Percentiles rank a stretch among this genome's conserved stretches.
Evolutionary conservation across 371 early-diverging fungal genomes (phyloP).

Genomic region (Haplosporangium sp.): DNA sequence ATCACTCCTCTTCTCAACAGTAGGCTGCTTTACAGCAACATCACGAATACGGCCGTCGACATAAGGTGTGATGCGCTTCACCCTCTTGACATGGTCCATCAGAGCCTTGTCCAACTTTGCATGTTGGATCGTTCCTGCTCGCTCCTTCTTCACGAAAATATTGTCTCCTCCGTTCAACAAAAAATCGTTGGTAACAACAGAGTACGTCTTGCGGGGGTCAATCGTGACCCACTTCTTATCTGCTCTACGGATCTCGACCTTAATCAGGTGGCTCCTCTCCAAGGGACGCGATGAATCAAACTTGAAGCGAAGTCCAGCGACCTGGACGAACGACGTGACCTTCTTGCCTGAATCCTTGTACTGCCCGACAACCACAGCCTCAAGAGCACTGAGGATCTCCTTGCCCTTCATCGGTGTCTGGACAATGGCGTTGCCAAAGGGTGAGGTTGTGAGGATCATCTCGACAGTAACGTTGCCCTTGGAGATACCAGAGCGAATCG

Average conservation of each 20-base stretch:
- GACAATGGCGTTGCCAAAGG: slow-evolving; percentile 66
- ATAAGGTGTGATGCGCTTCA: slow-evolving; percentile 25
- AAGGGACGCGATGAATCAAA: slow-evolving; percentile 3
- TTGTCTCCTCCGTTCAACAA: slow-evolving; percentile 66
- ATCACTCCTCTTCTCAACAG: neutral
- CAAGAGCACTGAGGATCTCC: slow-evolving; percentile 52
- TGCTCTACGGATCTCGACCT: slow-evolving; percentile 13
- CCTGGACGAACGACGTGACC: slow-evolving; percentile 53
- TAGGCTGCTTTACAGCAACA: neutral
- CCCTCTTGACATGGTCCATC: slow-evolving; percentile 32
- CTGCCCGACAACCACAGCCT: slow-evolving; percentile 39
- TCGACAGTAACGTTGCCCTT: slow-evolving; percentile 61
- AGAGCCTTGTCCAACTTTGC: slow-evolving; percentile 47
- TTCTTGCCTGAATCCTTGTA: slow-evolving; percentile 15
- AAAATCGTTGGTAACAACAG: slow-evolving; percentile 61
- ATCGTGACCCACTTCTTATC: slow-evolving; percentile 15
- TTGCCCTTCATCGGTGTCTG: slow-evolving; percentile 57
- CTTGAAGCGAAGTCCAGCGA: slow-evolving; percentile 20
- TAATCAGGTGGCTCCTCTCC: slow-evolving; percentile 1
- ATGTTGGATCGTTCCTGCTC: slow-evolving; percentile 1
- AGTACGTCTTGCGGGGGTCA: slow-evolving; percentile 49
- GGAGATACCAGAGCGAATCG: slow-evolving; percentile 60
- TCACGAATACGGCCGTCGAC: slow-evolving; percentile 44
- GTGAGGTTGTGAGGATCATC: slow-evolving; percentile 59
- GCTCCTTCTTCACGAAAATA: slow-evolving; percentile 32